Conservation (phyloP, 805 yeast genomes). For the Pichia exigua region DNA sequence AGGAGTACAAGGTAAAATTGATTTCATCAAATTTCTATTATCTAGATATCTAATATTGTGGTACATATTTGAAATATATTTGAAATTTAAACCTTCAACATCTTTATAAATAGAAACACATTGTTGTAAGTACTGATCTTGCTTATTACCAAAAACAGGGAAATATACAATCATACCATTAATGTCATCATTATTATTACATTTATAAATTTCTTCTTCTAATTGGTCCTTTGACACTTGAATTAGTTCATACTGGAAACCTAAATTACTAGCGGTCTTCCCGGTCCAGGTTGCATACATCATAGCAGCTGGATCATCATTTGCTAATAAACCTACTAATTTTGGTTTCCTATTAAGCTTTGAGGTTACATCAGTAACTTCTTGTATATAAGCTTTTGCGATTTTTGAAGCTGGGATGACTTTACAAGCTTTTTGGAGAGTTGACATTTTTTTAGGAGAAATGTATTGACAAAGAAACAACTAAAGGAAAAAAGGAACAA, state of each 20-base stretch:
- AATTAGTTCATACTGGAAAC: constrained; percentile 75
- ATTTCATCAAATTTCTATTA: constrained; percentile 54
- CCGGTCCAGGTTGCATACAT: constrained; percentile 96
- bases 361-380: constrained; percentile 53
- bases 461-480: too few relatives aligned
- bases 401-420: constrained; percentile 83
- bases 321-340: constrained; percentile 87
- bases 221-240: constrained; percentile 69
- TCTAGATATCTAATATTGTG: constrained; percentile 87
- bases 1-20: constrained; percentile 94
- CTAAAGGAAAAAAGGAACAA: background rate
- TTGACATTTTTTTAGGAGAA: constrained; percentile 6
- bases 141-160: constrained; percentile 93
- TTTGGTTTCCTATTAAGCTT: constrained; percentile 52
- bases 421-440: constrained; percentile 45
- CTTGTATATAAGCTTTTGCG: constrained; percentile 74
- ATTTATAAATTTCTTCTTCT: constrained; percentile 75
- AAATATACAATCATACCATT: constrained; percentile 96
- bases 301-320: constrained; percentile 88
- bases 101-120: constrained; percentile 87
- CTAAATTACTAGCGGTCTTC: constrained; percentile 78
- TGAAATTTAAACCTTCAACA: constrained; percentile 90
- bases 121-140: constrained; percentile 93
- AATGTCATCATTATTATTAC: constrained; percentile 67
- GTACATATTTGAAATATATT: constrained; percentile 88